These are phyloP conservation scores for Puccinia coronata DNA, from an alignment of 1,284 basidiomycete species.

Conservation along the genomic window DNA sequence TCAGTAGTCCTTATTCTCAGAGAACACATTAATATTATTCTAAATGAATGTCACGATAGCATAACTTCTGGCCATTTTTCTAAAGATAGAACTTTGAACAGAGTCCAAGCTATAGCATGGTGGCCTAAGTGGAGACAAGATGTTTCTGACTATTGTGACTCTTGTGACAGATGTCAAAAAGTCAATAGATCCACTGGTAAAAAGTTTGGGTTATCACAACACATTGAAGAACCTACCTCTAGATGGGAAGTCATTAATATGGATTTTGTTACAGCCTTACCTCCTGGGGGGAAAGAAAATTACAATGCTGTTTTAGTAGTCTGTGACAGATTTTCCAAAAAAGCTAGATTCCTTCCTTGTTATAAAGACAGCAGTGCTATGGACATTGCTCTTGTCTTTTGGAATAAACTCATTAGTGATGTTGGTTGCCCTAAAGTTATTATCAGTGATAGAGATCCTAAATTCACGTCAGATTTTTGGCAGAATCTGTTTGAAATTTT, in stretches of 20 bases:
- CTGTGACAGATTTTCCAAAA: neutral
- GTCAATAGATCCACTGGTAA: neutral
- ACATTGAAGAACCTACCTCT: neutral
- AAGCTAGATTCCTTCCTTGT: constrained; percentile 1
- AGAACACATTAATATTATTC: neutral
- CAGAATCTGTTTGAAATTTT: no score
- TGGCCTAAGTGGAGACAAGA: constrained; percentile 14
- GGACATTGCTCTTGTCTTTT: neutral
- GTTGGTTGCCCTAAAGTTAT: no score
- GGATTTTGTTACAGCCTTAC: neutral
- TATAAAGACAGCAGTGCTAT: constrained; percentile 15
- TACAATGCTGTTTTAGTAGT: constrained; percentile 2
- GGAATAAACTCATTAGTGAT: neutral
- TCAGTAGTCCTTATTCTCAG: neutral
- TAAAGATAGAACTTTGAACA: neutral
- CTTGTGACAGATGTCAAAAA: no score
- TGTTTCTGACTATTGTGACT: neutral
- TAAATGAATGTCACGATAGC: constrained; percentile 12
- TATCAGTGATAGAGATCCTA: no score
- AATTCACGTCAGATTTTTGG: no score
- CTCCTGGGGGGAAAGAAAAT: constrained; percentile 2
- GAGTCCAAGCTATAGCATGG: neutral
- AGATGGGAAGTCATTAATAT: neutral
- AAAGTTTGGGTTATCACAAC: neutral
- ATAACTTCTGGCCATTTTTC: constrained; percentile 3